Conservation (phyloP, 148 eudicot species). For the Chenopodium formosanum region DNA sequence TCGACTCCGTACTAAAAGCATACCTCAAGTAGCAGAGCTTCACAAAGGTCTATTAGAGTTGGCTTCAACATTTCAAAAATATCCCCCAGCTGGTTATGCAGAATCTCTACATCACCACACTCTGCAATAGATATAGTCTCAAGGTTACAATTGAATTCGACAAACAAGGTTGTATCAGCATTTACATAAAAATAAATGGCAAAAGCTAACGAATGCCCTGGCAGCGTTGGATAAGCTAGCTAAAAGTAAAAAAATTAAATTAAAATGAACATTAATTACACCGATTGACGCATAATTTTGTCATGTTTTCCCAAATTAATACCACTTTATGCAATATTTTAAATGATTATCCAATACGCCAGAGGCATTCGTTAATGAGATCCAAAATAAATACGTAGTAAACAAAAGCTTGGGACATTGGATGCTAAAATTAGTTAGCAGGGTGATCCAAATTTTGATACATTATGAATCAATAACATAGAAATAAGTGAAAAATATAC, state of each 20-base stretch:
- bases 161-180: not conserved
- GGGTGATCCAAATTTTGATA: not conserved
- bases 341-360: no score
- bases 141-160: conserved; percentile 9
- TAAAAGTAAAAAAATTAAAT: no score
- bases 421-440: not conserved
- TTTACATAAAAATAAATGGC: not conserved
- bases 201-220: no score
- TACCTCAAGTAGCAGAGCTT: conserved; percentile 56
- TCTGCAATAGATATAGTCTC: conserved; percentile 15
- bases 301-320: no score
- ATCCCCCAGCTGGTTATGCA: conserved; percentile 39
- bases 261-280: no score
- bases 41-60: conserved; percentile 40
- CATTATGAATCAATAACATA: not conserved
- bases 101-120: conserved; percentile 24
- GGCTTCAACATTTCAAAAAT: conserved; percentile 46
- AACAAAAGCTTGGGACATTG: not conserved
- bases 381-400: no score
- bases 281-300: no score
- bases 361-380: no score
- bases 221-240: no score
- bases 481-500: not conserved
- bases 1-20: conserved; percentile 10
- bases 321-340: no score